These are phyloP conservation scores for Metarhizium anisopliae DNA, from an alignment of 2,329 filamentous ascomycete species.

Conservation along the genomic window DNA sequence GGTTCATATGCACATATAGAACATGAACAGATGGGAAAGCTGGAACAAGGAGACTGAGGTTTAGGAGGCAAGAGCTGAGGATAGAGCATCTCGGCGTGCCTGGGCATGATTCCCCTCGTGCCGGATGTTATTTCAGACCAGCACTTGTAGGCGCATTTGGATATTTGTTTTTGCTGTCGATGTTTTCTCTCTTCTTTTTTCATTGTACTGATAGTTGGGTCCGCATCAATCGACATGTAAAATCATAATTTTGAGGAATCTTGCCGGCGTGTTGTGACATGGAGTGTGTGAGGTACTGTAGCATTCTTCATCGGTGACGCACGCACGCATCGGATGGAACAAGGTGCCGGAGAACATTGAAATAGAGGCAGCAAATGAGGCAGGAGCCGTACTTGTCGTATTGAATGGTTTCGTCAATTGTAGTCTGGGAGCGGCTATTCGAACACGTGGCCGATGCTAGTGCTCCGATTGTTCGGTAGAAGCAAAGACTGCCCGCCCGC, in stretches of 20 bases:
- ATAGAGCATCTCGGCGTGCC: background rate
- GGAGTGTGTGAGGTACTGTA: too few species aligned
- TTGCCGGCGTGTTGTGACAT: background rate
- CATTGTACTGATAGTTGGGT: constrained; percentile 9
- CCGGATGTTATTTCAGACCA: constrained; percentile 1
- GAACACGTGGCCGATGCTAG: too few species aligned
- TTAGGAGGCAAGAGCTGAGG: background rate
- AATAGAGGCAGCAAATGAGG: too few species aligned
- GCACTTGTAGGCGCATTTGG: constrained; percentile 10
- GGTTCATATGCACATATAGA: constrained; percentile 2
- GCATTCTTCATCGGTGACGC: too few species aligned
- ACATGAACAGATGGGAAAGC: background rate
- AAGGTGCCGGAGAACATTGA: too few species aligned
- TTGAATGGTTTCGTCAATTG: too few species aligned
- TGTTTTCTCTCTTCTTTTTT: constrained; percentile 8
- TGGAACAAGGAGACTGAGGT: background rate
- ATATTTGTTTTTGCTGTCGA: constrained; percentile 5
- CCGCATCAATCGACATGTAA: constrained; percentile 17
- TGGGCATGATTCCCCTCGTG: constrained; percentile 1
- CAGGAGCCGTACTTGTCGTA: too few species aligned
- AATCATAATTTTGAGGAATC: background rate
- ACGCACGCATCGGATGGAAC: too few species aligned
- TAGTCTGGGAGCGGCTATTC: too few species aligned
- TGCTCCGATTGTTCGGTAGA: too few species aligned
- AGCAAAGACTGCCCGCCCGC: too few species aligned